phyloP scores from a whole-genome alignment of 768 basidiomycete genomes.

The Lentinula boryana region DNA sequence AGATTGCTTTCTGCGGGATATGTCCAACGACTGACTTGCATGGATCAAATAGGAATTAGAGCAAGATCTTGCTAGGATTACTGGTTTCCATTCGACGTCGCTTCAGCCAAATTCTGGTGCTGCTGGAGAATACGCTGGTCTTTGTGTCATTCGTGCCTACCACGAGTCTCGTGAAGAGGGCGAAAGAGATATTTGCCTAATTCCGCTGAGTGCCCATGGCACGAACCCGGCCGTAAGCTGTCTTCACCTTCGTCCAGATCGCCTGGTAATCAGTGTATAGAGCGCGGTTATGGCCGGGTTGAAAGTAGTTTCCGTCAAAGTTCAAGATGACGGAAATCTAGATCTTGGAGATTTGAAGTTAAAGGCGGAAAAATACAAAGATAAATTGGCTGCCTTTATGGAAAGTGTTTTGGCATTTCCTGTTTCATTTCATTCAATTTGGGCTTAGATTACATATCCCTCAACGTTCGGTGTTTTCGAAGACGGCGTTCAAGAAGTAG shows the following conservation, averaged over 20 bases:
- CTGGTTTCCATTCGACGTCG: slow-evolving; percentile 93
- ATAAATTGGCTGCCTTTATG: slow-evolving; percentile 95
- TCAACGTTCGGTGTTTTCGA: slow-evolving; percentile 99
- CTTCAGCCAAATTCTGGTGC: slow-evolving; percentile 99
- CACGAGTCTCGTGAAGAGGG: slow-evolving; percentile 84
- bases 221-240: slow-evolving; percentile 86
- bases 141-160: slow-evolving; percentile 90
- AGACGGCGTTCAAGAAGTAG: slow-evolving; percentile 72
- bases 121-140: slow-evolving; percentile 95
- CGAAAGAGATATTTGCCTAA: slow-evolving; percentile 86
- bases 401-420: slow-evolving; percentile 29
- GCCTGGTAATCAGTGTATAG: slow-evolving; percentile 29
- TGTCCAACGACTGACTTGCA: background rate
- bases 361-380: slow-evolving; percentile 89
- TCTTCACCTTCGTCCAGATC: background rate
- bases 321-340: slow-evolving; percentile 78
- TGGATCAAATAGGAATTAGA: slow-evolving; percentile 68
- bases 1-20: background rate
- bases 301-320: slow-evolving; percentile 95
- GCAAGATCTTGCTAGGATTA: slow-evolving; percentile 84
- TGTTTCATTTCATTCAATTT: background rate
- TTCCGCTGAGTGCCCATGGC: slow-evolving; percentile 95
- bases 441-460: slow-evolving; percentile 81
- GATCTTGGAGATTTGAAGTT: slow-evolving; percentile 79
- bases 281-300: slow-evolving; percentile 96